Percentiles rank a stretch among this genome's conserved stretches.
Evolutionary conservation across 345 rosid genomes (phyloP).

Genomic region (Moricandia moricandioides): DNA sequence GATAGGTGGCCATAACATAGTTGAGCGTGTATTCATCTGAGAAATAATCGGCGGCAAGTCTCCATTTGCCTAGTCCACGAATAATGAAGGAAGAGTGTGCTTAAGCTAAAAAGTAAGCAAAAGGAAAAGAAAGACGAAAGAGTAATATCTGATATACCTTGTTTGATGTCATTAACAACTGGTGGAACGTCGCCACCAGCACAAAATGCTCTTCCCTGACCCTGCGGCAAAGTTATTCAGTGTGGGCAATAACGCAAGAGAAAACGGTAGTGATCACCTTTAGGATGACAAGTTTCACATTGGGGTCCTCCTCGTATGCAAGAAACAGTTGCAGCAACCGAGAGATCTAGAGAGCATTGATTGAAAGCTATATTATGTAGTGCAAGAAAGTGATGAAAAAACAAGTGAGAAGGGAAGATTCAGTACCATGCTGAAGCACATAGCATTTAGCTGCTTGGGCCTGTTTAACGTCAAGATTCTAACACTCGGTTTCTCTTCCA

Average conservation of each 20-base stretch:
- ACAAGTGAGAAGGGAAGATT: not conserved
- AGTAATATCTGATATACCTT: not conserved
- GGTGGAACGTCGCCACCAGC: slow-evolving; percentile 82
- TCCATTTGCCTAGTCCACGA: slow-evolving; percentile 59
- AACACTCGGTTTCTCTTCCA: not conserved
- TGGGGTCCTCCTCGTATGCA: slow-evolving; percentile 55
- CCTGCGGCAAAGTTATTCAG: slow-evolving; percentile 37
- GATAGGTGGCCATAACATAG: slow-evolving; percentile 66
- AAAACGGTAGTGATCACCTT: slow-evolving; percentile 48
- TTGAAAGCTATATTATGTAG: not conserved
- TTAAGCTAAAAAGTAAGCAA: not conserved
- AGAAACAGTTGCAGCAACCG: slow-evolving; percentile 56
- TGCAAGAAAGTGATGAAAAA: not conserved
- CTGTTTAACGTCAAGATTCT: not conserved
- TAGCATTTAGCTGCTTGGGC: not conserved
- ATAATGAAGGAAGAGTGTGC: not conserved
- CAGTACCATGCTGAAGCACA: not conserved
- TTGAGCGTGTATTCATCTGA: slow-evolving; percentile 48
- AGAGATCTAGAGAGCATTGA: slow-evolving; percentile 43
- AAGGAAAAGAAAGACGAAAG: not conserved
- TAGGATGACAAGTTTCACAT: slow-evolving; percentile 60
- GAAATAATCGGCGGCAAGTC: slow-evolving; percentile 46
- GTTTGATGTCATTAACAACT: slow-evolving; percentile 15
- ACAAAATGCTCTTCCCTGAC: slow-evolving; percentile 77
- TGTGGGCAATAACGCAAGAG: no score